Evolutionary conservation across 805 yeast species (phyloP), one percentile per base, ranked within the genome.

Genomic region (Candida khao-thaluensis): DNA sequence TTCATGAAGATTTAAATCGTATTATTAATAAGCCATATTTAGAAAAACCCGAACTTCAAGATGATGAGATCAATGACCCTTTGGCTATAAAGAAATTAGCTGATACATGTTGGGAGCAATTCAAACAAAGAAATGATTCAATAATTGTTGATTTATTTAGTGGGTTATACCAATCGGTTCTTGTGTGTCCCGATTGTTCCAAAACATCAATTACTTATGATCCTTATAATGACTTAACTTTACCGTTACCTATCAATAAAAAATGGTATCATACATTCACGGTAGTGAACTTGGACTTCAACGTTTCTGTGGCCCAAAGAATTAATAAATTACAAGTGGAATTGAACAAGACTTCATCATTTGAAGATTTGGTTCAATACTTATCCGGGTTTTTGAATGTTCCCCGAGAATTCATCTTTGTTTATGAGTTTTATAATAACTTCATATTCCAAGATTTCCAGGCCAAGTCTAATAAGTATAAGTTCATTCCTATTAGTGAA

Each of bases 1-100:
- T 91, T 25, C 97, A 91, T 56, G 97, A 91, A 59, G 98, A 91
- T 61, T 69, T 91, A 47, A 93, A 93, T 54, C 71, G 96, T 40
- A 82, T 91, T 20, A 56, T 76, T 7, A 66, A 84, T 25, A 93
- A 93, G 56, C 98, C 98, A 1, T 82, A 82, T 48, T 77, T 87
- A 6, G 95, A 87, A 51, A 88, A 88, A 53, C 96, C 98, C 0
- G 96, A 88, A 53, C 57, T 83, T 16, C 62, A 75, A 9, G 86
- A 80, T 25, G 82, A 76, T 24, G 78, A 79, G 52, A 74, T 79
- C 2, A 64, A 69, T 29, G 76, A 84, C 53, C 60, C 62, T 0
- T 59, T 58, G 0, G 80, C 77, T 6, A 73, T 90, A 8, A 62
- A 58, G n/a, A 64, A 69, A 17, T 65, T 93, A 33, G 96, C 97